phyloP scores from a whole-genome alignment of 139 green algal genomes.

The Chara braunii region DNA sequence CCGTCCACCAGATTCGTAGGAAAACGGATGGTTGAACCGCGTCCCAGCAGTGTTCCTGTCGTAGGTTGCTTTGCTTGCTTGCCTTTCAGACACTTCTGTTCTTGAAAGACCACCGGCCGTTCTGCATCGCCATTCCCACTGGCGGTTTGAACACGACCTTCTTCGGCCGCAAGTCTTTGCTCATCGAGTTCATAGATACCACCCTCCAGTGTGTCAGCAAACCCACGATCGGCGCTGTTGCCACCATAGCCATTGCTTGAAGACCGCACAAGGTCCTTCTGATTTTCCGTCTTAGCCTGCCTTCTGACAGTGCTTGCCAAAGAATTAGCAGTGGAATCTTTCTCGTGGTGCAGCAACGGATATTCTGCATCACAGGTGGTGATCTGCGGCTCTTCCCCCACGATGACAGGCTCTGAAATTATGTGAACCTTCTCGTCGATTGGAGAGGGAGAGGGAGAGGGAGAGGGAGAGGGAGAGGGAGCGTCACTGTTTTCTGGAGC shows the following conservation, averaged over 20 bases:
- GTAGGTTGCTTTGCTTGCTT: not conserved
- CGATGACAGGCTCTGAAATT: not conserved
- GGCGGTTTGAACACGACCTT: not conserved
- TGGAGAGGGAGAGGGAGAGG: not conserved
- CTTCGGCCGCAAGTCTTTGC: not conserved
- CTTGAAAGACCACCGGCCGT: not conserved
- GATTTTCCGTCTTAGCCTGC: no score
- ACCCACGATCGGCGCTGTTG: no score
- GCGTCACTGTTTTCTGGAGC: not conserved
- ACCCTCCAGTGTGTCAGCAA: no score
- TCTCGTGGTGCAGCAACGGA: not conserved
- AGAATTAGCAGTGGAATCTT: not conserved
- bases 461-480: not conserved
- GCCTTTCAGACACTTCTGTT: not conserved
- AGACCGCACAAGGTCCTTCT: not conserved
- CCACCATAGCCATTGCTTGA: no score
- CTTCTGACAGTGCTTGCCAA: not conserved
- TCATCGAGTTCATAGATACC: no score
- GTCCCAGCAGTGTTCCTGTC: not conserved
- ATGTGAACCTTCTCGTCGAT: no score
- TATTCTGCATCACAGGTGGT: not conserved
- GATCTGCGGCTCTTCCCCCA: not conserved
- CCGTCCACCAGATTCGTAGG: not conserved
- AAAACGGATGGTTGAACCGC: not conserved
- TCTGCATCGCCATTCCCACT: not conserved